Evolutionary conservation across 2,329 filamentous ascomycete species (phyloP), one percentile per base, ranked within the genome.

Genomic region (Magnaporthales sp.): DNA sequence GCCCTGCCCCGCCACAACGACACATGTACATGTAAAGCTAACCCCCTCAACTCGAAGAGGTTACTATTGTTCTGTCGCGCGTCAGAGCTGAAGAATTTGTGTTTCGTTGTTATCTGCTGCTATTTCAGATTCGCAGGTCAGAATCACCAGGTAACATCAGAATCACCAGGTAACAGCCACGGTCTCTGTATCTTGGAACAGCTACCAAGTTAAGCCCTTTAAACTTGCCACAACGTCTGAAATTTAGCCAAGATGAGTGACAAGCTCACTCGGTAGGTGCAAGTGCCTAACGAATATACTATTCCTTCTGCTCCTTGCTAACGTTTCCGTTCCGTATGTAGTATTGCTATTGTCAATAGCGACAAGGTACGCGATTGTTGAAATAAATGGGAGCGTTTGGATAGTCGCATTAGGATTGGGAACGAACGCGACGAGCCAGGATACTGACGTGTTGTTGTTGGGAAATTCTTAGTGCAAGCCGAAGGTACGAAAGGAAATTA

Each of bases 321-420:
- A 60, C 24, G 8, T 6, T 29, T 19, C 15, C 26, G 15, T 27
- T 29, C 56, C 3, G 27, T 24, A 19, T 72, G 63, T 76, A 96
- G 95, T 91, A 93, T 99, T 83, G 95, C 95, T 75, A 99, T 99
- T 83, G 92, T 99, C 84, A 98, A 94, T 81, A 91, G 87, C 78
- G 95, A 99, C 89, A 98, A 99, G 89, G 92, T 95, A 78, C 75
- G 81, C 56, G 56, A 60, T 19, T 15, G 1, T 60, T 24, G 11
- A 15, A 1, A 60, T 19, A 13, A 26, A 27, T 4, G 22, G 11
- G 11, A 11, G 56, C 56, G 56, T 60, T 10, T 60, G 24, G 11
- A 27, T 27, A 27, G 56, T 13, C 56, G 56, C 56, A 58, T n/a
- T 58, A 5, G 22, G n/a, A 29, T 54, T 26, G 11, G 29, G 58